Conservation (phyloP, 257 asterid species). For the Solanum dulcamara region DNA sequence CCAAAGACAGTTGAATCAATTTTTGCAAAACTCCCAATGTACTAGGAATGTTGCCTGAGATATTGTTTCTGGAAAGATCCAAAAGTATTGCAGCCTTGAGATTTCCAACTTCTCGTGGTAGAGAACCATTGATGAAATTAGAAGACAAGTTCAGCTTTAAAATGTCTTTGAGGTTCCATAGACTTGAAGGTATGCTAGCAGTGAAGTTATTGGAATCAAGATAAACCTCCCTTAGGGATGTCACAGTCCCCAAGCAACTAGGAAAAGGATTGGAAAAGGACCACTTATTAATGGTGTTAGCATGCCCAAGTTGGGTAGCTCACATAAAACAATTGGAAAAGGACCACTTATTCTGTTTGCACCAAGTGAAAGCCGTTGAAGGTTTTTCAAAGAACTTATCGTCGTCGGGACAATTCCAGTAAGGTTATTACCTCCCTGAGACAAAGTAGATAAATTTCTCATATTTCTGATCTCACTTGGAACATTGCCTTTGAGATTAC, state of each 20-base stretch:
- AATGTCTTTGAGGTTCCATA: background rate
- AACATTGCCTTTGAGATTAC: background rate
- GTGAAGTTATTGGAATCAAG: background rate
- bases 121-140: background rate
- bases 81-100: background rate
- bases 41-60: conserved; percentile 16
- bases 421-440: conserved; percentile 3
- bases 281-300: too few relatives aligned
- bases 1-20: conserved; percentile 14
- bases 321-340: conserved; percentile 7
- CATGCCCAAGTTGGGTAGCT: background rate
- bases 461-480: conserved; percentile 13
- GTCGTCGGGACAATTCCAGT: conserved; percentile 10
- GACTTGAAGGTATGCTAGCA: background rate
- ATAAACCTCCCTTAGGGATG: conserved; percentile 9
- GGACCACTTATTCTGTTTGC: conserved; percentile 6
- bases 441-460: background rate
- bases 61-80: conserved; percentile 4
- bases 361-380: background rate
- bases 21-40: conserved; percentile 5
- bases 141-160: background rate
- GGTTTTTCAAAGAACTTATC: background rate
- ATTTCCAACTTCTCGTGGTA: background rate
- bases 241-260: conserved; percentile 7
- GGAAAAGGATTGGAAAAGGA: background rate